phyloP scores from a whole-genome alignment of 2,329 filamentous ascomycete species.

The Alternaria sp. region DNA sequence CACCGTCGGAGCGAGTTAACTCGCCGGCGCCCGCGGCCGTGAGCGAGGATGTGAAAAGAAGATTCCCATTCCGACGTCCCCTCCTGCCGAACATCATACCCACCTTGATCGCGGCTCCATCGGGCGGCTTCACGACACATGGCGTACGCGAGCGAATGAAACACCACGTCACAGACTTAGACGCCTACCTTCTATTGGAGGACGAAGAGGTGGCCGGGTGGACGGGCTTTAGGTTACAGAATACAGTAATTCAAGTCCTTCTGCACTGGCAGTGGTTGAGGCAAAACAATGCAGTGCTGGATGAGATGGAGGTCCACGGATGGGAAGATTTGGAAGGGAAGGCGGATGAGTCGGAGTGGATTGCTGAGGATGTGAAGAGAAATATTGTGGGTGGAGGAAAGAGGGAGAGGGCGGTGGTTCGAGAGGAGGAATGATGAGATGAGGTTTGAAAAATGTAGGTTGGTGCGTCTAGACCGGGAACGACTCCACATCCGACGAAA shows the following conservation, averaged over 20 bases:
- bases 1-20: not conserved
- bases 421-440: not conserved
- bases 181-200: constrained; percentile 30
- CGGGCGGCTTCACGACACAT: constrained; percentile 23
- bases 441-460: not conserved
- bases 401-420: not conserved
- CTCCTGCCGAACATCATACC: constrained; percentile 34
- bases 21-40: not conserved
- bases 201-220: constrained; percentile 32
- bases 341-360: constrained; percentile 40
- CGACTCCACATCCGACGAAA: too few species aligned
- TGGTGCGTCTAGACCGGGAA: not conserved
- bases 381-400: not conserved
- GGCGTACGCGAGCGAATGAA: constrained; percentile 38
- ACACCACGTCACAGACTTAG: constrained; percentile 41
- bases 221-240: constrained; percentile 18
- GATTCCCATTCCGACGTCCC: constrained; percentile 5
- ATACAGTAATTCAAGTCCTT: constrained; percentile 20
- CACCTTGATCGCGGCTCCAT: constrained; percentile 34
- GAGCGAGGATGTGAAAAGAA: not conserved
- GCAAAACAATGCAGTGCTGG: constrained; percentile 33
- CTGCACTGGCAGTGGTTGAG: constrained; percentile 44
- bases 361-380: constrained; percentile 28
- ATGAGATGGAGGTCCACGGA: constrained; percentile 33
- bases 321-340: constrained; percentile 37